These are phyloP conservation scores for Trebouxiophyceae sp. DNA, from an alignment of 163 green algal species.

Conservation along the genomic window DNA sequence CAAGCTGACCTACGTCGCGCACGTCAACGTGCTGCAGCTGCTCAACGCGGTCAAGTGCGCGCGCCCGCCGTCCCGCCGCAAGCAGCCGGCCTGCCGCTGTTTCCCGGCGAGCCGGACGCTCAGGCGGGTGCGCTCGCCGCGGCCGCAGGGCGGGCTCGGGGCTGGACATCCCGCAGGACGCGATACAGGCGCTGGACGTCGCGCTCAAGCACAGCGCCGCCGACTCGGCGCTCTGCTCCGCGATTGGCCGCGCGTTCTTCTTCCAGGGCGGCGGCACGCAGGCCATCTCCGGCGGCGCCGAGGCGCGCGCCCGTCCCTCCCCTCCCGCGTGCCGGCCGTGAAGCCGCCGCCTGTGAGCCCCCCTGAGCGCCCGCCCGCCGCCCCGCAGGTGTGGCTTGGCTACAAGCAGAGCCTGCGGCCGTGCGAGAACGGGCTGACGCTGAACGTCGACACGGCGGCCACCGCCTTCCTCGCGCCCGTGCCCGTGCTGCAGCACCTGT, in stretches of 20 bases:
- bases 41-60: slow-evolving; percentile 16
- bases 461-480: slow-evolving; percentile 34
- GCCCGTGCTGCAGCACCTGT: slow-evolving; percentile 9
- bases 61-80: background rate
- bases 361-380: too few relatives aligned
- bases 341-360: too few relatives aligned
- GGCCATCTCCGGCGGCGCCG: slow-evolving; percentile 15
- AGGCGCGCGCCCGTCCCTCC: slow-evolving; percentile 9
- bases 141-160: slow-evolving; percentile 10
- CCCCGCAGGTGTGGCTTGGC: slow-evolving; percentile 46
- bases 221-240: slow-evolving; percentile 21
- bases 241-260: slow-evolving; percentile 43
- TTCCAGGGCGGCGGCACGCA: slow-evolving; percentile 16
- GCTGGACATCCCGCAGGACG: slow-evolving; percentile 28
- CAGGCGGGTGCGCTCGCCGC: background rate
- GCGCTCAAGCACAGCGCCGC: slow-evolving; percentile 30
- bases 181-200: slow-evolving; percentile 48
- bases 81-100: background rate
- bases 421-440: slow-evolving; percentile 33
- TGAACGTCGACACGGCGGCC: slow-evolving; percentile 46
- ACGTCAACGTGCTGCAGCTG: slow-evolving; percentile 12
- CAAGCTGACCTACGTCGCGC: slow-evolving; percentile 12
- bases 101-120: background rate
- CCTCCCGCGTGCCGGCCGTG: background rate
- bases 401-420: slow-evolving; percentile 43